Evolutionary conservation across 2,329 filamentous ascomycete genomes (phyloP).

Genomic region (Alternaria arbusti): DNA sequence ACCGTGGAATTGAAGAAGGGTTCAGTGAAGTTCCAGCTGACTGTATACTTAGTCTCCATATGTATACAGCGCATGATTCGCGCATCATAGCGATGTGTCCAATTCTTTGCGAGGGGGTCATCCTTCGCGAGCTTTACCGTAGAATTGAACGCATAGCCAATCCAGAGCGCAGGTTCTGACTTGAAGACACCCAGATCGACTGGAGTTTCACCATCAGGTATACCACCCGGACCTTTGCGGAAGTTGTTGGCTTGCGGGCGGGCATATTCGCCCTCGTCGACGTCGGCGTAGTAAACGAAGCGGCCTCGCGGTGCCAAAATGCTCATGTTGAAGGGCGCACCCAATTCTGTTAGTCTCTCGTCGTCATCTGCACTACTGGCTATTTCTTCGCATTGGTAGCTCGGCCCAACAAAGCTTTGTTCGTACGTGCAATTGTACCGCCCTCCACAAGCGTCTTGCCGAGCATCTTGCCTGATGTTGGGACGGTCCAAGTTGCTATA

Average conservation of each 20-base stretch:
- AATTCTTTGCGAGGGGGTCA: slow-evolving; percentile 30
- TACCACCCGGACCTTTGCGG: slow-evolving; percentile 37
- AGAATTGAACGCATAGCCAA: slow-evolving; percentile 42
- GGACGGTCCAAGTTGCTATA: slow-evolving; percentile 39
- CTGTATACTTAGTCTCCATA: slow-evolving; percentile 43
- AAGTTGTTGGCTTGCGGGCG: slow-evolving; percentile 32
- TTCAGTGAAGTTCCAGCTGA: slow-evolving; percentile 40
- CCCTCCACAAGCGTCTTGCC: slow-evolving; percentile 45
- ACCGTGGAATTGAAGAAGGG: slow-evolving; percentile 33
- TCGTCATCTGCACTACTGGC: slow-evolving; percentile 30
- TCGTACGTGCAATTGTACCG: slow-evolving; percentile 45
- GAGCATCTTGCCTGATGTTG: slow-evolving; percentile 35
- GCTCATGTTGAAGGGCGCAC: slow-evolving; percentile 43
- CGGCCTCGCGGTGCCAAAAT: slow-evolving; percentile 37
- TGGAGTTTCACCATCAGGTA: slow-evolving; percentile 29
- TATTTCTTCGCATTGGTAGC: slow-evolving; percentile 41
- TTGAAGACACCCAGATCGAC: slow-evolving; percentile 36
- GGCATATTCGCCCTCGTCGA: slow-evolving; percentile 38
- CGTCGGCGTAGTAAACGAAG: slow-evolving; percentile 37
- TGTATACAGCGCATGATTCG: slow-evolving; percentile 42
- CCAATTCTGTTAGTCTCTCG: slow-evolving; percentile 24
- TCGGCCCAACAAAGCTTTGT: slow-evolving; percentile 38
- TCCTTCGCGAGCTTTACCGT: slow-evolving; percentile 23
- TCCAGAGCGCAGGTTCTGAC: slow-evolving; percentile 45
- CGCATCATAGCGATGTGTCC: slow-evolving; percentile 39